Base-by-base conservation (phyloP, 306 rosid species). In the Cucumis hystrix region DNA sequence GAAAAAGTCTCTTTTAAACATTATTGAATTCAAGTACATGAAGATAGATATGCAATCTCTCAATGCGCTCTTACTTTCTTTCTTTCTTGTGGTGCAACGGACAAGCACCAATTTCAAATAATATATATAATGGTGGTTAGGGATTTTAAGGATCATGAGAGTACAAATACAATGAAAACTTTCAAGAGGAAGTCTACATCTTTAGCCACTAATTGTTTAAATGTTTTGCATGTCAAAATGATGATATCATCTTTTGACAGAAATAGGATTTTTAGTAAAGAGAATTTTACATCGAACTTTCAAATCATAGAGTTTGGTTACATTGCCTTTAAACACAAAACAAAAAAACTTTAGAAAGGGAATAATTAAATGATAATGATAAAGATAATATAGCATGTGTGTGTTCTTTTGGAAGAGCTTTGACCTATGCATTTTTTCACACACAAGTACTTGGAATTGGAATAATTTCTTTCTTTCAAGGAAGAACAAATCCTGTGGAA, bases 21-120 rank as follows among this genome's bases (percentile, higher is more conserved):
- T 66, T 10, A 66, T 66, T 66, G 52, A 66, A n/a, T 69, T 69
- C 37, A 65, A 65, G 72, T 65, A 65, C 72, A 65, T 65, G 72
- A 6, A 17, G 51, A 65, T 65, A n/a, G 49, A 65, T 65, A 18
- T 65, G 72, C 72, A 65, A 41, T 63, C 70, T 33, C 45, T 35
- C 70, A 67, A 11, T 40, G 47, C 10, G 23, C 21, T 67, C 54
- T 39, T 10, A 5, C 56, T 43, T 11, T 59, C 7, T 59, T 59
- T 28, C 3, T 60, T 10, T 39, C 30, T 28, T 28, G 30, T 65
- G 73, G 56, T 69, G 75, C 39, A 21, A 69, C 21, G 75, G 57
- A 69, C 75, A 45, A 69, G 11, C 75, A 69, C 75, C 35, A 41
- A 12, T 52, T 52, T 10, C 15, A 37, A 64, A 16, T 7, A 14